A percentile compares a stretch with the other conserved stretches of the same genome.
These are phyloP conservation scores for Lactarius pseudohatsudake DNA, from an alignment of 768 basidiomycete genomes.

Conservation along the genomic window DNA sequence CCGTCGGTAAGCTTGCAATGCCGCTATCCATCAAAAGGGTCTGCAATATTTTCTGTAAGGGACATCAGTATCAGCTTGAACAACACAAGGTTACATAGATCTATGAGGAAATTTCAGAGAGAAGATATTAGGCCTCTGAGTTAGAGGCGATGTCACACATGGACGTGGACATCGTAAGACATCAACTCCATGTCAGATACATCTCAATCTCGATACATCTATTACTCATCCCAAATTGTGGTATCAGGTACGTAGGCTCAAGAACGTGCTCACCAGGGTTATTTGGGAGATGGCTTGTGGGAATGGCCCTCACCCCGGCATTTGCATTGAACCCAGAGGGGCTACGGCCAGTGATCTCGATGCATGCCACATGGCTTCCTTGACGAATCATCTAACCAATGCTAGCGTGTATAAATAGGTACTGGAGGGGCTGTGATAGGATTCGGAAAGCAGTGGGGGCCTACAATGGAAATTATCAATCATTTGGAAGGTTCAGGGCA, in stretches of 20 bases:
- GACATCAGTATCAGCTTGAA: background rate
- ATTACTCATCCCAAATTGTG: constrained; percentile 17
- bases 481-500: background rate
- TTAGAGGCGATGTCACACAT: constrained; percentile 17
- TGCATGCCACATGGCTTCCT: background rate
- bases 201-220: constrained; percentile 8
- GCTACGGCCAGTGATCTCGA: background rate
- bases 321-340: background rate
- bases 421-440: background rate
- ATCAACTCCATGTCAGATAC: constrained; percentile 24
- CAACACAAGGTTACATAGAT: background rate
- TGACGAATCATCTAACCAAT: constrained; percentile 1
- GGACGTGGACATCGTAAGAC: constrained; percentile 18
- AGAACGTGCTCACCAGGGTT: constrained; percentile 13
- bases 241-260: constrained; percentile 3
- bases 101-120: constrained; percentile 16
- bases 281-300: constrained; percentile 3
- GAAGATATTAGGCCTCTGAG: constrained; percentile 18
- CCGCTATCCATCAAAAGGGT: background rate
- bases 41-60: constrained; percentile 12
- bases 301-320: background rate
- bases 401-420: constrained; percentile 3
- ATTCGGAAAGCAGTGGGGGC: background rate
- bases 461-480: constrained; percentile 11
- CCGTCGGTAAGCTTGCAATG: background rate